Conservation (phyloP, 2,329 filamentous ascomycete genomes). For the Tolypocladium nubicola region DNA sequence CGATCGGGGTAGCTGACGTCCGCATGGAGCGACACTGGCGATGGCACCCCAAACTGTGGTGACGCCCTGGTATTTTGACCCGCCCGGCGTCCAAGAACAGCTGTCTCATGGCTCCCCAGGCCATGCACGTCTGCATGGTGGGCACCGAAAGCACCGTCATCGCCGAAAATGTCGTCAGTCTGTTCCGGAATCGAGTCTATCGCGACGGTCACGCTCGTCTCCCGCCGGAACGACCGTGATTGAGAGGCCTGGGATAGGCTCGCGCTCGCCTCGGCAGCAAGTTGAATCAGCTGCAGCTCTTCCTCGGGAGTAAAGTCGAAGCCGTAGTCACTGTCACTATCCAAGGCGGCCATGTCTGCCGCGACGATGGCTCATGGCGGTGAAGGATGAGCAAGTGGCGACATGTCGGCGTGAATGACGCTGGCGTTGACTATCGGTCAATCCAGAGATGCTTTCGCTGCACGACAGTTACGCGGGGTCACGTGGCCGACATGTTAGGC, state of each 20-base stretch:
- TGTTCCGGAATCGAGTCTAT: conserved; percentile 14
- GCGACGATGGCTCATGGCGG: neutral
- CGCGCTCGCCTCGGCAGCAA: conserved; percentile 13
- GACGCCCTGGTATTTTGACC: neutral
- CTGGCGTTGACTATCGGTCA: neutral
- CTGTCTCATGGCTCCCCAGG: neutral
- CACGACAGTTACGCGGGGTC: conserved; percentile 1
- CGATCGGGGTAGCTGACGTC: conserved; percentile 40
- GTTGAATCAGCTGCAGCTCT: conserved; percentile 27
- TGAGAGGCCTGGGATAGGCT: neutral
- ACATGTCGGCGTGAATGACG: neutral
- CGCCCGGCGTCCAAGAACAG: neutral
- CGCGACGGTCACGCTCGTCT: neutral
- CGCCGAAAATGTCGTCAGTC: conserved; percentile 1
- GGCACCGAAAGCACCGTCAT: neutral
- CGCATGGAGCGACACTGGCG: conserved; percentile 8
- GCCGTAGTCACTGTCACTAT: conserved; percentile 32
- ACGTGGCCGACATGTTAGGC: neutral
- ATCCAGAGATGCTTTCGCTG: neutral
- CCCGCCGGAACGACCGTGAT: neutral
- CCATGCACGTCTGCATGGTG: neutral
- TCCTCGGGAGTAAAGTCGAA: conserved; percentile 37
- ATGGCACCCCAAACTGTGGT: neutral
- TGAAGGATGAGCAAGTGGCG: neutral
- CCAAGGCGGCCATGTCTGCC: conserved; percentile 7